Evolutionary conservation across 2,329 filamentous ascomycete genomes (phyloP).

Genomic region (Fusarium transvaalense): DNA sequence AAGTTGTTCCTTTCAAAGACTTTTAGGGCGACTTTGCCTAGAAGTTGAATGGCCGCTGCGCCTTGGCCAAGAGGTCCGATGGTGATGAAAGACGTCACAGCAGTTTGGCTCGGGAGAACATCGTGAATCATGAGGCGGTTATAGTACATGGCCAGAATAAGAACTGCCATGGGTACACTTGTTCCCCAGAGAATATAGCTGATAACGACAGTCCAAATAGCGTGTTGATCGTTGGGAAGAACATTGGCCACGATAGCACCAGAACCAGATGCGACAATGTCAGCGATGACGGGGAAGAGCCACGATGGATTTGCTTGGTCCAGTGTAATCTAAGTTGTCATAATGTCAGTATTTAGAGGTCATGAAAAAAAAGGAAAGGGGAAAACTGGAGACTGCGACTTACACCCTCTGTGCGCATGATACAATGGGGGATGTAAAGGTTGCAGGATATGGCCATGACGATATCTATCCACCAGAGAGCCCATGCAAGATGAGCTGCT

Average conservation of each 20-base stretch:
- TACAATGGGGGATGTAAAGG: conserved; percentile 63
- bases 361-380: conserved; percentile 49
- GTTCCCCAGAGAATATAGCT: conserved; percentile 74
- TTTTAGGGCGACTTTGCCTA: conserved; percentile 55
- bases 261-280: conserved; percentile 70
- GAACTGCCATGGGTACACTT: conserved; percentile 63
- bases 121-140: conserved; percentile 71
- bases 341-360: conserved; percentile 7
- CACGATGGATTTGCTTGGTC: conserved; percentile 68
- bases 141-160: conserved; percentile 71
- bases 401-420: conserved; percentile 54
- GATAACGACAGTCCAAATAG: conserved; percentile 67
- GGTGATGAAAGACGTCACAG: conserved; percentile 73
- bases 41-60: conserved; percentile 63
- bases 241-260: conserved; percentile 69
- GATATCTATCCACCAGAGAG: conserved; percentile 66
- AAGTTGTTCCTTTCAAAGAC: conserved; percentile 51
- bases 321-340: conserved; percentile 33
- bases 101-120: conserved; percentile 69
- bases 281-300: conserved; percentile 71
- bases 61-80: conserved; percentile 73
- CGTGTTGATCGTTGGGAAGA: conserved; percentile 62
- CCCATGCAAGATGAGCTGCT: conserved; percentile 64
- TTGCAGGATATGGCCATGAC: conserved; percentile 60
- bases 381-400: conserved; percentile 35